Evolutionary conservation across 2,329 filamentous ascomycete genomes (phyloP).

Genomic region (Cyclaneusma minus): DNA sequence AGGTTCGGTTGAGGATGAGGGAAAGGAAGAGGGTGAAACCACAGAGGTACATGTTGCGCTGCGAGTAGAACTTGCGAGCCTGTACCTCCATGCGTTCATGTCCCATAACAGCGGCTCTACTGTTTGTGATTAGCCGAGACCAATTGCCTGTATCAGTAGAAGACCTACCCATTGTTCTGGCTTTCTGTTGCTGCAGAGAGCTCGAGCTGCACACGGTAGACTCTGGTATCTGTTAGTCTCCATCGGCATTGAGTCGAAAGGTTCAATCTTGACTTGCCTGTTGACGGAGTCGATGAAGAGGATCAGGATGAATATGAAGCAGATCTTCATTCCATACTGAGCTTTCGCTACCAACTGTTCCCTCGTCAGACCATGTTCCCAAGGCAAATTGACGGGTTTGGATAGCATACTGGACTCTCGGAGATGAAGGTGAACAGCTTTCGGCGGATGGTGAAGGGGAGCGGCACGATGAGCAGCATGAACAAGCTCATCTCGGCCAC

Average conservation of each 20-base stretch:
- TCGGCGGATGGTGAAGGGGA: slow-evolving; percentile 54
- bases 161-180: slow-evolving; percentile 10
- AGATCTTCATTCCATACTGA: slow-evolving; percentile 97
- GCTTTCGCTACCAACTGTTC: slow-evolving; percentile 60
- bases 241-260: background rate
- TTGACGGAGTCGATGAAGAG: slow-evolving; percentile 94
- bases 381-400: too few relatives aligned
- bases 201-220: slow-evolving; percentile 93
- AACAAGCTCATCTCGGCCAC: slow-evolving; percentile 74
- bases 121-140: slow-evolving; percentile 14
- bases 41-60: slow-evolving; percentile 99
- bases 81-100: slow-evolving; percentile 96
- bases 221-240: slow-evolving; percentile 41
- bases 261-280: slow-evolving; percentile 5
- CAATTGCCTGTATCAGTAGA: slow-evolving; percentile 2
- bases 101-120: slow-evolving; percentile 58
- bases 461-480: slow-evolving; percentile 65
- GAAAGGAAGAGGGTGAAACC: slow-evolving; percentile 98
- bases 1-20: slow-evolving; percentile 96
- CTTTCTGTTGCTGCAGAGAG: slow-evolving; percentile 57
- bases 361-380: slow-evolving; percentile 7
- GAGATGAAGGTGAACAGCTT: slow-evolving; percentile 58
- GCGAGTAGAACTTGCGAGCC: slow-evolving; percentile 98
- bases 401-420: slow-evolving; percentile 63
- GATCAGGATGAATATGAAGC: slow-evolving; percentile 97